Evolutionary conservation across 768 basidiomycete species (phyloP).

Genomic region (Amylocystis lapponica): DNA sequence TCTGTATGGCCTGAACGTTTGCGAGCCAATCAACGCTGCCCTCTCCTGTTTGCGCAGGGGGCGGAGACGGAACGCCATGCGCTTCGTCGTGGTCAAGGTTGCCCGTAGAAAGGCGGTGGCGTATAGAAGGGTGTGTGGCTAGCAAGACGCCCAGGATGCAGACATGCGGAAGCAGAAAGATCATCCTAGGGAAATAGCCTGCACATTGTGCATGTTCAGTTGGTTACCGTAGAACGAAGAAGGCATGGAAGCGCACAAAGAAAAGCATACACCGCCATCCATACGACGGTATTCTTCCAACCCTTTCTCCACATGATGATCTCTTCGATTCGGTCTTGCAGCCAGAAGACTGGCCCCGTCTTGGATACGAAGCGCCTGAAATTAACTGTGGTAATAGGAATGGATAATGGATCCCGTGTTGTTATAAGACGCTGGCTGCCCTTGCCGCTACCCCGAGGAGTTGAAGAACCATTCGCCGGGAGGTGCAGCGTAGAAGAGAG

Average conservation of each 20-base stretch:
- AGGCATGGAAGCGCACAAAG: slow-evolving; percentile 50
- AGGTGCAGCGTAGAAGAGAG: slow-evolving; percentile 15
- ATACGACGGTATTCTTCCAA: slow-evolving; percentile 64
- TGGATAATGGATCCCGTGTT: slow-evolving; percentile 62
- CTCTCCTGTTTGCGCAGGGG: slow-evolving; percentile 41
- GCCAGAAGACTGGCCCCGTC: slow-evolving; percentile 80
- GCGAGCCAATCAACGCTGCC: slow-evolving; percentile 78
- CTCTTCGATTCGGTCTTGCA: slow-evolving; percentile 86
- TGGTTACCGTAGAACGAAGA: background rate
- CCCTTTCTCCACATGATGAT: slow-evolving; percentile 76
- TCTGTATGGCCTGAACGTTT: slow-evolving; percentile 86
- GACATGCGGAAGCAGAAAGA: slow-evolving; percentile 66
- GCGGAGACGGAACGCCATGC: slow-evolving; percentile 23
- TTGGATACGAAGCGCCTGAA: slow-evolving; percentile 77
- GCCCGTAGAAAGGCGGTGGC: background rate
- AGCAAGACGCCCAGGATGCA: slow-evolving; percentile 61
- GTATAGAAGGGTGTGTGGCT: slow-evolving; percentile 48
- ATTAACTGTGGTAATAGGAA: slow-evolving; percentile 73
- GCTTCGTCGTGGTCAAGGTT: slow-evolving; percentile 1
- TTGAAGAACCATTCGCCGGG: slow-evolving; percentile 13
- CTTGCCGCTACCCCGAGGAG: slow-evolving; percentile 15
- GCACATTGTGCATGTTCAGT: background rate
- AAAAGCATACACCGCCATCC: slow-evolving; percentile 75
- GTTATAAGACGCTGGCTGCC: slow-evolving; percentile 40
- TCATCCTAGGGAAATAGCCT: slow-evolving; percentile 76